Evolutionary conservation across 371 early-diverging fungal species (phyloP).

Genomic region (Polyrhizophydium stewartii): DNA sequence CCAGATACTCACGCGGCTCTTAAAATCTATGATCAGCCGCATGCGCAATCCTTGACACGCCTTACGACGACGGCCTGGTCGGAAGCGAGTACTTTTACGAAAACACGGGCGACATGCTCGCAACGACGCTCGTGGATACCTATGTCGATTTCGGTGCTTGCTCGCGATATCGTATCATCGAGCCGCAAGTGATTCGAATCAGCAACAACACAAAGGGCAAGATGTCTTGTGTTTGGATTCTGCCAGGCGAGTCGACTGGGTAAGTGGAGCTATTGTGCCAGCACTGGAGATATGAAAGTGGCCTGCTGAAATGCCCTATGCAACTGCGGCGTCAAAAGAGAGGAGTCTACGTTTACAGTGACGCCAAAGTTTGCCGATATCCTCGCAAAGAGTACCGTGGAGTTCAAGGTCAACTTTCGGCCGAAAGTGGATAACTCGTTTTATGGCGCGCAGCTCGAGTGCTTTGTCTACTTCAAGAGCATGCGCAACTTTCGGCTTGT

Average conservation of each 20-base stretch:
- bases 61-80: conserved; percentile 26
- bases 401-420: conserved; percentile 40
- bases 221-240: conserved; percentile 45
- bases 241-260: conserved; percentile 27
- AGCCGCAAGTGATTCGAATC: conserved; percentile 31
- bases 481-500: conserved; percentile 53
- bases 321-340: too few relatives aligned
- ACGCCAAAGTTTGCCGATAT: conserved; percentile 34
- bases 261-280: conserved; percentile 2
- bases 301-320: too few relatives aligned
- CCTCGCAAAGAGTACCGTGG: conserved; percentile 22
- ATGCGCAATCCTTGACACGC: conserved; percentile 16
- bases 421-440: conserved; percentile 42
- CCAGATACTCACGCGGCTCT: too few relatives aligned
- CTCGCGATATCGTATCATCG: conserved; percentile 40
- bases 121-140: conserved; percentile 33
- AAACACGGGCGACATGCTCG: conserved; percentile 22
- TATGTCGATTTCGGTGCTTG: conserved; percentile 48
- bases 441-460: conserved; percentile 44
- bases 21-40: too few relatives aligned
- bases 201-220: conserved; percentile 45
- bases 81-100: conserved; percentile 43
- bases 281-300: too few relatives aligned
- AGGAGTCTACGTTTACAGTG: conserved; percentile 32
- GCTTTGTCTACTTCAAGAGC: conserved; percentile 46